Conservation (phyloP, 75 land plant genomes). For the Sequoiadendron giganteum region DNA sequence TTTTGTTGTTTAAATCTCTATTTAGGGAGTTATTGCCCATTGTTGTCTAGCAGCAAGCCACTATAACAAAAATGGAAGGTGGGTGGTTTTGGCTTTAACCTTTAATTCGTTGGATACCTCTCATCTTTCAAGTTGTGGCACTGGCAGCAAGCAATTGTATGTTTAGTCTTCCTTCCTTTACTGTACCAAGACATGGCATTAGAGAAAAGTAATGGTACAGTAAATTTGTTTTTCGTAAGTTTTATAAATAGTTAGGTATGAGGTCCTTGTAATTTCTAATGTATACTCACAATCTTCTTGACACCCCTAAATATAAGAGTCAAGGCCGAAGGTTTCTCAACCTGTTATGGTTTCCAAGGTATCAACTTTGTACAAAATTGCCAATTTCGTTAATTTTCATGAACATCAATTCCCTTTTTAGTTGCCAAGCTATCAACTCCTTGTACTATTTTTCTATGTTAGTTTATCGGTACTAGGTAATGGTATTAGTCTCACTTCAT, state of each 20-base stretch:
- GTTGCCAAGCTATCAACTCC: background rate
- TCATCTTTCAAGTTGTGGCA: background rate
- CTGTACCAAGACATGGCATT: background rate
- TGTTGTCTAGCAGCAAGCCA: background rate
- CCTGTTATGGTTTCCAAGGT: background rate
- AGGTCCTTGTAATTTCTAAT: background rate
- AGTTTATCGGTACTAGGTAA: background rate
- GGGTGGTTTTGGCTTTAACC: background rate
- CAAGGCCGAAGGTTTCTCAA: background rate
- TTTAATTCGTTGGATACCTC: background rate
- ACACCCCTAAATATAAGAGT: background rate
- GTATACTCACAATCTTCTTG: background rate
- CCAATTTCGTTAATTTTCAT: too few relatives aligned
- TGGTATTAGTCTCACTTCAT: background rate
- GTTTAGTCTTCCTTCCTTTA: background rate
- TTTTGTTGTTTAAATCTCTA: background rate
- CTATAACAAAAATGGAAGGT: background rate
- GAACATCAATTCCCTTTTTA: background rate
- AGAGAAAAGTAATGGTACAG: background rate
- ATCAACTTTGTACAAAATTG: background rate
- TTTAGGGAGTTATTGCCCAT: background rate
- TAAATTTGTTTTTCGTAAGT: background rate
- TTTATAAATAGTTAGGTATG: background rate
- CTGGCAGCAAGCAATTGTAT: background rate
- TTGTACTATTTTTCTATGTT: background rate